These are phyloP conservation scores for Tolypocladium pustulatum DNA, from an alignment of 2,329 filamentous ascomycete genomes.

Conservation along the genomic window DNA sequence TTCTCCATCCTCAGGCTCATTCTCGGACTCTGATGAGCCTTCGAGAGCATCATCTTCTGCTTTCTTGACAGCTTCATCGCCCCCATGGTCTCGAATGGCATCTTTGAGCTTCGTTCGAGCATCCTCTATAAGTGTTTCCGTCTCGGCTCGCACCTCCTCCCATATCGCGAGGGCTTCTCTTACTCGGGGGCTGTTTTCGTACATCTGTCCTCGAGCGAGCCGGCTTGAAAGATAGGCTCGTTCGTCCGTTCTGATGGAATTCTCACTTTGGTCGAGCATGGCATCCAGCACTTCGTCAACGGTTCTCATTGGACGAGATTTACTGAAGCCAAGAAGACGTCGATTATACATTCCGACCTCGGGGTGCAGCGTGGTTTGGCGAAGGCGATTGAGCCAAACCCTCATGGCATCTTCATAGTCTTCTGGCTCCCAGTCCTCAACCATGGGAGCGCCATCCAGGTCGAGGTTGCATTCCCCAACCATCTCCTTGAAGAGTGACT, in stretches of 20 bases:
- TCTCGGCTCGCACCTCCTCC: slow-evolving; percentile 42
- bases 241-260: slow-evolving; percentile 55
- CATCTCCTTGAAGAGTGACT: slow-evolving; percentile 65
- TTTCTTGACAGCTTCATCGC: slow-evolving; percentile 1
- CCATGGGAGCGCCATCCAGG: slow-evolving; percentile 49
- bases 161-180: slow-evolving; percentile 62
- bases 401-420: slow-evolving; percentile 64
- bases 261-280: slow-evolving; percentile 83
- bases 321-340: slow-evolving; percentile 49
- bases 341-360: slow-evolving; percentile 63
- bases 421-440: slow-evolving; percentile 54
- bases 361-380: slow-evolving; percentile 79
- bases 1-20: slow-evolving; percentile 22
- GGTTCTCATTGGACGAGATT: slow-evolving; percentile 60
- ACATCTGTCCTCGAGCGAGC: slow-evolving; percentile 63
- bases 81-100: slow-evolving; percentile 29
- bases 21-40: slow-evolving; percentile 21
- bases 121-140: slow-evolving; percentile 44
- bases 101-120: slow-evolving; percentile 50
- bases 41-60: slow-evolving; percentile 1
- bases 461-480: slow-evolving; percentile 58
- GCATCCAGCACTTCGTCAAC: slow-evolving; percentile 77
- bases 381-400: slow-evolving; percentile 63
- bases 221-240: slow-evolving; percentile 52
- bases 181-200: slow-evolving; percentile 62